These are phyloP conservation scores for Globisporangium uncinulatum DNA, from an alignment of 352 stramenopile species.

Conservation along the genomic window DNA sequence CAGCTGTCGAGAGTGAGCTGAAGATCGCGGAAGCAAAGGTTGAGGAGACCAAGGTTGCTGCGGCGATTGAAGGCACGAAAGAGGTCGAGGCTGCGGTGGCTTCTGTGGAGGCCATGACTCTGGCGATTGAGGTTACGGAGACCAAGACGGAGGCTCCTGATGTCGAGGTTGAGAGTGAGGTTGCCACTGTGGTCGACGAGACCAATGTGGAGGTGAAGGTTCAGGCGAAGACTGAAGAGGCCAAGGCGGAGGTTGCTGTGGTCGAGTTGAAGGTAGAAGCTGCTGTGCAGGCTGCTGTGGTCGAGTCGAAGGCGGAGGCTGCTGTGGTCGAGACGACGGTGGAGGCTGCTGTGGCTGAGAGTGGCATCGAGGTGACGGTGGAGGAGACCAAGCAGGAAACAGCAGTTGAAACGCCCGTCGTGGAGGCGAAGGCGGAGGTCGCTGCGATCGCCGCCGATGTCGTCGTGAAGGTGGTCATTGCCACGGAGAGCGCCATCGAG, in stretches of 20 bases:
- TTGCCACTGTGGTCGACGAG: neutral
- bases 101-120: neutral
- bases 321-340: conserved; percentile 2
- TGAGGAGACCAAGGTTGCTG: neutral
- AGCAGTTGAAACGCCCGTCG: neutral
- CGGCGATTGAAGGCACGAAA: neutral
- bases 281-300: neutral
- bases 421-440: neutral
- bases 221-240: neutral
- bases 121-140: too few species aligned
- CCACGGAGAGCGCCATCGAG: neutral
- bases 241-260: conserved; percentile 7
- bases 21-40: neutral
- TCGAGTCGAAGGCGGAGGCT: neutral
- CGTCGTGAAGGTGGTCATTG: neutral
- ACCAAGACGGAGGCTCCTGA: neutral
- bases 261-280: neutral
- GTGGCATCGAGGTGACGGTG: neutral
- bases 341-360: neutral
- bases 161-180: neutral
- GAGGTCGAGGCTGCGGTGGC: neutral
- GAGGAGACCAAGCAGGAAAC: neutral
- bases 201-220: neutral
- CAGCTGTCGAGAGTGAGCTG: neutral
- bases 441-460: neutral